Evolutionary conservation across 2,329 filamentous ascomycete species (phyloP).

Genomic region (Leptographium flavum): DNA sequence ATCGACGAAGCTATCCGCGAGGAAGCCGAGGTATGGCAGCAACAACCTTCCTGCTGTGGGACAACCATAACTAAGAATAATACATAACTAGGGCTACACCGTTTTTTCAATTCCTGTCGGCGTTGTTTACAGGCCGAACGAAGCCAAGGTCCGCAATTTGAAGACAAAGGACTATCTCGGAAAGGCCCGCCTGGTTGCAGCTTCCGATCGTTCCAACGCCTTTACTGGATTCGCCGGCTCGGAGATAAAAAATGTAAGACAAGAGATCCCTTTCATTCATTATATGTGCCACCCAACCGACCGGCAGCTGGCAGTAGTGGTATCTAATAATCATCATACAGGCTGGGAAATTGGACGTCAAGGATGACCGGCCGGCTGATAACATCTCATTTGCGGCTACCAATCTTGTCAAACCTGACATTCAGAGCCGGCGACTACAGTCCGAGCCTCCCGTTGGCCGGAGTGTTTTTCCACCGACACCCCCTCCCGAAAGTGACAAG

Average conservation of each 20-base stretch:
- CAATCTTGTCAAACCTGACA: conserved; percentile 77
- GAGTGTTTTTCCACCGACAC: conserved; percentile 92
- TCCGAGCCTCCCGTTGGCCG: conserved; percentile 69
- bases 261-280: neutral
- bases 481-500: conserved; percentile 79
- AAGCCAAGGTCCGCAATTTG: conserved; percentile 94
- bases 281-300: too few species aligned
- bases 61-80: too few species aligned
- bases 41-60: neutral
- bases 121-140: conserved; percentile 87
- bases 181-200: conserved; percentile 85
- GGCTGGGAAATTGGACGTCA: conserved; percentile 37
- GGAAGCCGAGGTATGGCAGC: conserved; percentile 66
- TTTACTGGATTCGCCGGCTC: conserved; percentile 71
- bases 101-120: conserved; percentile 97
- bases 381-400: conserved; percentile 85
- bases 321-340: too few species aligned
- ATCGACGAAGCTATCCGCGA: conserved; percentile 95
- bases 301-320: too few species aligned
- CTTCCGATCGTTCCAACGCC: conserved; percentile 65
- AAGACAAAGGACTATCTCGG: conserved; percentile 97
- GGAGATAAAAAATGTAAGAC: conserved; percentile 58
- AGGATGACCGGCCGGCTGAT: conserved; percentile 71
- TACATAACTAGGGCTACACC: conserved; percentile 88
- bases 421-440: conserved; percentile 69